A percentile compares a stretch with the other conserved stretches of the same genome.
These are phyloP conservation scores for Chalciporus piperatus DNA, from an alignment of 768 basidiomycete genomes.

Conservation along the genomic window DNA sequence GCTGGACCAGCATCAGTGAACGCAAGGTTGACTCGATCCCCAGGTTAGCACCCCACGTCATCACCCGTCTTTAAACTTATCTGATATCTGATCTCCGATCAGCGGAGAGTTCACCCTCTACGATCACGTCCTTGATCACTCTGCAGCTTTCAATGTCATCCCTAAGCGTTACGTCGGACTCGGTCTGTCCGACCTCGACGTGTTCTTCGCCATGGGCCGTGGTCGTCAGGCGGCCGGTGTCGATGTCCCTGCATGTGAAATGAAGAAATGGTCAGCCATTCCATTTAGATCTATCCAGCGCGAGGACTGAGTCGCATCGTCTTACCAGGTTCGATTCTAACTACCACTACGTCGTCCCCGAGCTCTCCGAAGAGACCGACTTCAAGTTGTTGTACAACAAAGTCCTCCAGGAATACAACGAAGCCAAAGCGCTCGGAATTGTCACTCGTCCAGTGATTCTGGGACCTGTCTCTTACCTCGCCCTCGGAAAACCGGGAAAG, in stretches of 20 bases:
- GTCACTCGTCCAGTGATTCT: slow-evolving; percentile 92
- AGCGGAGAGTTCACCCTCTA: slow-evolving; percentile 99
- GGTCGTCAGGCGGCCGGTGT: slow-evolving; percentile 93
- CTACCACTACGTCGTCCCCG: slow-evolving; percentile 98
- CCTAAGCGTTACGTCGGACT: slow-evolving; percentile 90
- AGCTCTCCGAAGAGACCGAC: slow-evolving; percentile 84
- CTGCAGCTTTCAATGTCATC: slow-evolving; percentile 93
- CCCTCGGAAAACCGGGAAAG: slow-evolving; percentile 88
- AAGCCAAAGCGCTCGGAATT: slow-evolving; percentile 89
- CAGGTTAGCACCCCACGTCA: slow-evolving; percentile 51
- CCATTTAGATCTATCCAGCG: neutral
- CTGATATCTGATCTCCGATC: slow-evolving; percentile 17
- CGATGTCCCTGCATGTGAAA: slow-evolving; percentile 96
- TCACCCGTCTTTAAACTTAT: slow-evolving; percentile 7
- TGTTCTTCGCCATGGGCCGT: slow-evolving; percentile 99
- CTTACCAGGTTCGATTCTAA: slow-evolving; percentile 88
- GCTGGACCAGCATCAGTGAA: slow-evolving; percentile 83
- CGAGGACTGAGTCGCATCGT: slow-evolving; percentile 1
- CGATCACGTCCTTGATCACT: slow-evolving; percentile 98
- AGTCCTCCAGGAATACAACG: slow-evolving; percentile 88
- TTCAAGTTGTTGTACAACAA: slow-evolving; percentile 98
- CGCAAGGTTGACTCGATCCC: slow-evolving; percentile 89
- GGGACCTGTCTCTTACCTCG: slow-evolving; percentile 93
- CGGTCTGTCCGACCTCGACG: slow-evolving; percentile 84
- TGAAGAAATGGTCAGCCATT: slow-evolving; percentile 93